Conservation (phyloP, 495 filamentous ascomycete genomes). For the Aspergillus diversus region DNA sequence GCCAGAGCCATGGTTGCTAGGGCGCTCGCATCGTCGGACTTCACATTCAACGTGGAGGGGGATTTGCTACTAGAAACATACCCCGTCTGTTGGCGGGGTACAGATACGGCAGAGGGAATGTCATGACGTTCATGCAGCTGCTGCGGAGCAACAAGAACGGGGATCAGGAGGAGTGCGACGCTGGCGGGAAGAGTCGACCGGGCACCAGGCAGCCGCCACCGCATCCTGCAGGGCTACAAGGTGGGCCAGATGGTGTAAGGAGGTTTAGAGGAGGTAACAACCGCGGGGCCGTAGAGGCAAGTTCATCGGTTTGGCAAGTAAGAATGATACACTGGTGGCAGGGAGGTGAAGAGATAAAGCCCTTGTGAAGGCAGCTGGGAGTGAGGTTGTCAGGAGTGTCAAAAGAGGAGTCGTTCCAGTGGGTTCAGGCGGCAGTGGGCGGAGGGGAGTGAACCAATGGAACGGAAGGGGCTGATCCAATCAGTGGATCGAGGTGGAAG, state of each 20-base stretch:
- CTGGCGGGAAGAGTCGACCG: conserved; percentile 52
- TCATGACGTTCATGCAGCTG: conserved; percentile 48
- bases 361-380: not conserved
- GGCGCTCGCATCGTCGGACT: conserved; percentile 85
- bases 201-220: conserved; percentile 55
- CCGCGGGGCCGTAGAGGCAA: not conserved
- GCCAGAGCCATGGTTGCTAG: conserved; percentile 93
- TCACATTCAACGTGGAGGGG: conserved; percentile 39
- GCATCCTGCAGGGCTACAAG: conserved; percentile 48
- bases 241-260: conserved; percentile 1
- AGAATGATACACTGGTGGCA: not conserved
- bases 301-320: conserved; percentile 13
- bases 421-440: conserved; percentile 12
- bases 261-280: not conserved
- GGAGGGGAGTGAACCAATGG: conserved; percentile 19
- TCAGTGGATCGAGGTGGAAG: conserved; percentile 16
- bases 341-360: not conserved
- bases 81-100: conserved; percentile 34
- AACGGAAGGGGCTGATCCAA: conserved; percentile 20
- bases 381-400: not conserved
- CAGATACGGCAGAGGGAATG: conserved; percentile 36
- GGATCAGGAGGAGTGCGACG: conserved; percentile 50
- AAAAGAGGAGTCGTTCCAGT: conserved; percentile 3
- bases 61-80: conserved; percentile 18
- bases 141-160: conserved; percentile 53